phyloP scores from a whole-genome alignment of 495 filamentous ascomycete species.

The Glonium stellatum region DNA sequence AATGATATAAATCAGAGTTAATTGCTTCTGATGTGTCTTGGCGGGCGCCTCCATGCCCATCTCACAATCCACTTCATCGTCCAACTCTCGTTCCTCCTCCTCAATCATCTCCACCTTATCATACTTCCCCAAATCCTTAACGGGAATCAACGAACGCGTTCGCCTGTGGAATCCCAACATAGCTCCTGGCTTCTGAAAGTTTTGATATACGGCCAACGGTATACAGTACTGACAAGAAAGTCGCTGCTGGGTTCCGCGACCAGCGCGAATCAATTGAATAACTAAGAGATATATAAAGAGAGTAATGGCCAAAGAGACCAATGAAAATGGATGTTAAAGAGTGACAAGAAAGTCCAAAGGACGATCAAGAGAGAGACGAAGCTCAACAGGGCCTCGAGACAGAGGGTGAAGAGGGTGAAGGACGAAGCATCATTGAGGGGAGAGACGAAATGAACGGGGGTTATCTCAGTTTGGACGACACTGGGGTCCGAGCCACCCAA shows the following conservation, averaged over 20 bases:
- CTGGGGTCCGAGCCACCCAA: not conserved
- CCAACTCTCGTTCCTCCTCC: constrained; percentile 9
- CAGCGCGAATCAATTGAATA: constrained; percentile 11
- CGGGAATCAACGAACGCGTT: constrained; percentile 29
- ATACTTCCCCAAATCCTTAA: constrained; percentile 31
- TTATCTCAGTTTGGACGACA: not conserved
- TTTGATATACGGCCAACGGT: constrained; percentile 2
- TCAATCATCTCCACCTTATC: constrained; percentile 23
- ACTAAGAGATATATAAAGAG: constrained; percentile 14
- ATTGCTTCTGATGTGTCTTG: constrained; percentile 16
- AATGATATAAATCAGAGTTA: constrained; percentile 29
- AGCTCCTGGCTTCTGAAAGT: constrained; percentile 3
- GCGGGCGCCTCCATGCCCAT: constrained; percentile 3
- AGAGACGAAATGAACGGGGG: constrained; percentile 2
- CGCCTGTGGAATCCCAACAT: constrained; percentile 34
- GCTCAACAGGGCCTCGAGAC: constrained; percentile 18
- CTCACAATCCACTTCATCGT: constrained; percentile 16
- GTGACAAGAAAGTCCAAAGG: constrained; percentile 24
- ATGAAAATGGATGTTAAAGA: constrained; percentile 11
- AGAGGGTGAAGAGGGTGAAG: constrained; percentile 19
- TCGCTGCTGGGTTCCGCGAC: constrained; percentile 10
- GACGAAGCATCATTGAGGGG: not conserved
- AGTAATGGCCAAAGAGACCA: constrained; percentile 23
- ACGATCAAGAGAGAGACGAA: constrained; percentile 26
- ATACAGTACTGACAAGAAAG: not conserved